A percentile compares a stretch with the other conserved stretches of the same genome.
Conservation (phyloP, 2,329 filamentous ascomycete species). For the Exophiala aquamarina region DNA sequence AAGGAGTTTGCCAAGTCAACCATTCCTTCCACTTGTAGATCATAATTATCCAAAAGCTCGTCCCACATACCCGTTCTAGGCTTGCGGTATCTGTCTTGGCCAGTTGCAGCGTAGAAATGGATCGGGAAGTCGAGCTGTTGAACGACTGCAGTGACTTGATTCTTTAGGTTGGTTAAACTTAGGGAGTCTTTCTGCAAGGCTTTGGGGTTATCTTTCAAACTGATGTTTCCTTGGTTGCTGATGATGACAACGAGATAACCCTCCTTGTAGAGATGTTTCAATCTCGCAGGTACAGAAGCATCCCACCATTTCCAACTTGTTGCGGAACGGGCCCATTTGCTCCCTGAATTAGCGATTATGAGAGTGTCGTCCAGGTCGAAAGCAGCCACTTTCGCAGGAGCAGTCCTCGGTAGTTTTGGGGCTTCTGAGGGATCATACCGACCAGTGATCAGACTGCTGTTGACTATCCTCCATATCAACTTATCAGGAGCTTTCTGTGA, state of each 20-base stretch:
- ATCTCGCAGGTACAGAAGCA: conserved; percentile 61
- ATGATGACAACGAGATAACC: conserved; percentile 77
- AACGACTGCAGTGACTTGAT: conserved; percentile 71
- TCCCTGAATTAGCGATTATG: conserved; percentile 76
- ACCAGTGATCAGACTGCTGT: conserved; percentile 73
- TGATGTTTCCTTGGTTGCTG: conserved; percentile 86
- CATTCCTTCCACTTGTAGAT: conserved; percentile 52
- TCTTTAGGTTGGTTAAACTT: conserved; percentile 76
- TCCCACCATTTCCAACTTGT: conserved; percentile 97
- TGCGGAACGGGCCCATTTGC: conserved; percentile 68
- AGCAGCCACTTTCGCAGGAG: conserved; percentile 39
- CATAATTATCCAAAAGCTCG: conserved; percentile 62
- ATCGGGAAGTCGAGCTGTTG: conserved; percentile 72
- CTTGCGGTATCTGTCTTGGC: conserved; percentile 79
- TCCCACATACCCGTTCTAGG: conserved; percentile 88
- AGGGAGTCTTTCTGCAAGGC: conserved; percentile 65
- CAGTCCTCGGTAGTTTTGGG: conserved; percentile 9
- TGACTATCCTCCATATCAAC: conserved; percentile 67
- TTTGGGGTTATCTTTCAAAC: conserved; percentile 71
- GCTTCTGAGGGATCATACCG: conserved; percentile 50
- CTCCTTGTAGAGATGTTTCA: conserved; percentile 69
- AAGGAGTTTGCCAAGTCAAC: conserved; percentile 72
- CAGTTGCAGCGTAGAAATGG: conserved; percentile 82
- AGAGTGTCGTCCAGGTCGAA: conserved; percentile 75
- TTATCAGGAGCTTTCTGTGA: conserved; percentile 82